Conservation (phyloP, 352 stramenopile species). For the Stramenopiles sp. region DNA sequence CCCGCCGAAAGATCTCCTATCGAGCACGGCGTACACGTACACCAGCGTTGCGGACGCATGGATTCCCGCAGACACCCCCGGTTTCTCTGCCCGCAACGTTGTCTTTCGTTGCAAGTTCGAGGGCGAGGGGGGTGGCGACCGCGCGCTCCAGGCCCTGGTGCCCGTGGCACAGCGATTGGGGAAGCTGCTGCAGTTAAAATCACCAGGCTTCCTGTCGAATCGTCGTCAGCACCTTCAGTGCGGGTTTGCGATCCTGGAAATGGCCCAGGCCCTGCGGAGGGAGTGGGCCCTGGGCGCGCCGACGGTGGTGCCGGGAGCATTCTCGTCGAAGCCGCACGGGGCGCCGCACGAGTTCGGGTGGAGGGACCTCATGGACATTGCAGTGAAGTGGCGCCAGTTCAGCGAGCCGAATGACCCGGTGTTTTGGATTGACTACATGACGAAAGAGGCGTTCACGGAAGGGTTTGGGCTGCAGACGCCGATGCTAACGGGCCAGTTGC, state of each 20-base stretch:
- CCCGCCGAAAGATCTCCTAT: slow-evolving; percentile 15
- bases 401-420: slow-evolving; percentile 28
- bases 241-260: slow-evolving; percentile 24
- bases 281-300: slow-evolving; percentile 17
- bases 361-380: slow-evolving; percentile 26
- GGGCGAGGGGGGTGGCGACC: not conserved
- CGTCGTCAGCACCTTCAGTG: slow-evolving; percentile 26
- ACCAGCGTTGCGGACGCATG: slow-evolving; percentile 10
- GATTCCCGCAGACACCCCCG: slow-evolving; percentile 1
- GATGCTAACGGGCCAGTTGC: slow-evolving; percentile 24
- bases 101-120: not conserved
- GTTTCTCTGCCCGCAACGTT: not conserved
- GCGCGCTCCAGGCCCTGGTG: slow-evolving; percentile 17
- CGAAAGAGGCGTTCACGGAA: slow-evolving; percentile 21
- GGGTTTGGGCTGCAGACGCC: slow-evolving; percentile 30
- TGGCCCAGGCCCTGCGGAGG: slow-evolving; percentile 21
- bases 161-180: slow-evolving; percentile 15
- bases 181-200: slow-evolving; percentile 23
- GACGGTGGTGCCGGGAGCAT: not conserved
- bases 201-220: slow-evolving; percentile 24
- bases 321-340: slow-evolving; percentile 12
- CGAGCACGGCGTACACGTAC: slow-evolving; percentile 17
- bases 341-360: slow-evolving; percentile 17
- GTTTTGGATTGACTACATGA: slow-evolving; percentile 28
- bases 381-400: slow-evolving; percentile 27